These are phyloP conservation scores for Gossypium longicalyx DNA, from an alignment of 345 rosid species.

Conservation along the genomic window DNA sequence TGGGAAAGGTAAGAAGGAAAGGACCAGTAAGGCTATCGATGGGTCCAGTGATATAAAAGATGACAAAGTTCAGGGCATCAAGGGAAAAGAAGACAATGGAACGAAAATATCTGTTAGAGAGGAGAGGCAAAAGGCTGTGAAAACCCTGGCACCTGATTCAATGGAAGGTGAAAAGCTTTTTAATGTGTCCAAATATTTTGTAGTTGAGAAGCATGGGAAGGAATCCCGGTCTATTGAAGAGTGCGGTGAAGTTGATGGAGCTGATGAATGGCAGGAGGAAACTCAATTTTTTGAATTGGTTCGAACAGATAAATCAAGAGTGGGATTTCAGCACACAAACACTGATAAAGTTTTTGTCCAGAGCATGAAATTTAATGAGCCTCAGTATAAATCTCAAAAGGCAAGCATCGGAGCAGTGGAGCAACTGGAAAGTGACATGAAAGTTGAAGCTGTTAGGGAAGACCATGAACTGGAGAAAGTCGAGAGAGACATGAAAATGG, in stretches of 20 bases:
- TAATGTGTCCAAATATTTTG: constrained; percentile 22
- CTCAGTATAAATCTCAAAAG: constrained; percentile 34
- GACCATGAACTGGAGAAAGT: constrained; percentile 32
- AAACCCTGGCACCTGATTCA: constrained; percentile 23
- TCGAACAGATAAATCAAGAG: constrained; percentile 43
- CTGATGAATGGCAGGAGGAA: constrained; percentile 77
- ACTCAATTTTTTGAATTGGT: constrained; percentile 66
- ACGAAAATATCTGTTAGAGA: constrained; percentile 22
- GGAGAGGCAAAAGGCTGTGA: constrained; percentile 26
- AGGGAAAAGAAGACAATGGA: constrained; percentile 29
- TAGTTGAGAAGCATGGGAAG: constrained; percentile 36
- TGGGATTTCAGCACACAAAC: constrained; percentile 34
- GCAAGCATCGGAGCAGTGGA: constrained; percentile 28
- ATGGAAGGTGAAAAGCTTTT: constrained; percentile 23
- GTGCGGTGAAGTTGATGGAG: constrained; percentile 37
- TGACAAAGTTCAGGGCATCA: constrained; percentile 18
- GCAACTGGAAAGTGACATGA: constrained; percentile 26
- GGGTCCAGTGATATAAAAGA: constrained; percentile 18
- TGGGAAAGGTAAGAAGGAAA: constrained; percentile 36
- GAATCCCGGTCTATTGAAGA: constrained; percentile 40
- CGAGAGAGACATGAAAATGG: constrained; percentile 25
- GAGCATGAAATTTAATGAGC: constrained; percentile 29
- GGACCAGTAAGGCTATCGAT: constrained; percentile 12
- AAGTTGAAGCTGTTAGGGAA: constrained; percentile 32
- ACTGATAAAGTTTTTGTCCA: constrained; percentile 28